phyloP scores from a whole-genome alignment of 1,284 basidiomycete species.

The Boletellus deceptivus region DNA sequence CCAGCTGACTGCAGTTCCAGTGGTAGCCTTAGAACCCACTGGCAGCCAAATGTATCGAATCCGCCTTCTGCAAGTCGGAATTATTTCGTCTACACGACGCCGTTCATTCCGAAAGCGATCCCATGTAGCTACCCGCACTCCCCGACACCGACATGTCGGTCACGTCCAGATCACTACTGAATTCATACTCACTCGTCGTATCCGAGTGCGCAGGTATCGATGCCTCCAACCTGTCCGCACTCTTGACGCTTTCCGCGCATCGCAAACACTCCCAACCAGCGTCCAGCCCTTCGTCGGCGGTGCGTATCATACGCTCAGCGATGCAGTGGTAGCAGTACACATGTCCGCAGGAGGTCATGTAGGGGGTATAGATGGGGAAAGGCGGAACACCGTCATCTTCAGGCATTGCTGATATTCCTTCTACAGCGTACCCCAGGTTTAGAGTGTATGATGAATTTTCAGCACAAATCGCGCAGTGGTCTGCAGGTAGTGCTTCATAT shows the following conservation, averaged over 20 bases:
- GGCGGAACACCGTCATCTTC: constrained; percentile 37
- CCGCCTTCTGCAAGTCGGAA: background rate
- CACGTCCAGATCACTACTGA: constrained; percentile 51
- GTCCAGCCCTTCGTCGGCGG: constrained; percentile 60
- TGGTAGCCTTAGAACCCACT: constrained; percentile 5
- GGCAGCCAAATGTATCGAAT: constrained; percentile 11
- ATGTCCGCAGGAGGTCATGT: constrained; percentile 76
- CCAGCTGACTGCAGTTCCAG: constrained; percentile 3
- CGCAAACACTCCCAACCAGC: constrained; percentile 80
- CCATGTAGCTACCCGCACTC: constrained; percentile 32
- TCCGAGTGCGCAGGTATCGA: constrained; percentile 30
- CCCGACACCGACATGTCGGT: constrained; percentile 29
- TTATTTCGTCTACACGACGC: background rate
- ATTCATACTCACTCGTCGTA: constrained; percentile 49
- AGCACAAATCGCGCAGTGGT: constrained; percentile 78
- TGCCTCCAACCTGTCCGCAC: constrained; percentile 47
- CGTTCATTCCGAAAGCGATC: constrained; percentile 28
- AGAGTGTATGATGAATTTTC: constrained; percentile 67
- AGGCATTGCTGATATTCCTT: constrained; percentile 5
- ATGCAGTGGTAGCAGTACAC: constrained; percentile 88
- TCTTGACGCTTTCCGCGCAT: constrained; percentile 60
- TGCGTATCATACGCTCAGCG: constrained; percentile 73
- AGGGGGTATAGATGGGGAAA: constrained; percentile 69
- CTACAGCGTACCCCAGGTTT: constrained; percentile 47
- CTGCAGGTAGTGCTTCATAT: constrained; percentile 59